Evolutionary conservation across 352 stramenopile species (phyloP).

Genomic region (Phytophthora hibernalis): DNA sequence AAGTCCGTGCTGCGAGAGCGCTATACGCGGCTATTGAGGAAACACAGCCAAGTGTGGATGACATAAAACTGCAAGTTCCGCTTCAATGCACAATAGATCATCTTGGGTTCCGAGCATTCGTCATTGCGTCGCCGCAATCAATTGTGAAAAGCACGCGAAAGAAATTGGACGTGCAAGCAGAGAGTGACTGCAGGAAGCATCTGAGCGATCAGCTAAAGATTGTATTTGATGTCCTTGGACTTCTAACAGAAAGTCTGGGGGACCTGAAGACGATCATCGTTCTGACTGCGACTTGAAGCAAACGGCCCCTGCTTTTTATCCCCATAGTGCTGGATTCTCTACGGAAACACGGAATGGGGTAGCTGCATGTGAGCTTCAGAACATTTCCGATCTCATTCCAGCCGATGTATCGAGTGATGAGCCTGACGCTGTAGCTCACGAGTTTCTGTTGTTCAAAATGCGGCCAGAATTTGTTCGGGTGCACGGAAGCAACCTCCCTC

Average conservation of each 20-base stretch:
- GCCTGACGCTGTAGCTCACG: conserved; percentile 5
- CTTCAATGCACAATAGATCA: conserved; percentile 73
- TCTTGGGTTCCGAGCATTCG: conserved; percentile 57
- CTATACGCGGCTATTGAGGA: conserved; percentile 42
- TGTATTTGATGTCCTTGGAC: conserved; percentile 39
- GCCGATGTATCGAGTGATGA: conserved; percentile 33
- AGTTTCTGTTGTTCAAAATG: conserved; percentile 42
- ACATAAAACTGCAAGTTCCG: conserved; percentile 38
- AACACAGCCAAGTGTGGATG: conserved; percentile 9
- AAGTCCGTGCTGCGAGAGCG: conserved; percentile 54
- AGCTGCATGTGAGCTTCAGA: conserved; percentile 29
- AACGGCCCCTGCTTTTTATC: conserved; percentile 29
- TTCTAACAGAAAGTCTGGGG: conserved; percentile 44
- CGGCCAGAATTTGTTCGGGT: conserved; percentile 61
- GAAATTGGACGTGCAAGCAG: conserved; percentile 3
- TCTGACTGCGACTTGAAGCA: neutral
- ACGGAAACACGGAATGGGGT: conserved; percentile 8
- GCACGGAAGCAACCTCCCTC: conserved; percentile 42
- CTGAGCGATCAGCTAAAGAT: conserved; percentile 26
- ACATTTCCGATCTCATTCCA: conserved; percentile 46
- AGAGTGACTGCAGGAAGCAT: conserved; percentile 8
- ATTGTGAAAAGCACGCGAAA: conserved; percentile 17
- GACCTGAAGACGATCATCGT: conserved; percentile 5
- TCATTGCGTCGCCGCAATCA: conserved; percentile 45
- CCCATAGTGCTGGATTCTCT: conserved; percentile 24